Base-by-base conservation (phyloP, 306 rosid genomes). In the Dryas drummondii region DNA sequence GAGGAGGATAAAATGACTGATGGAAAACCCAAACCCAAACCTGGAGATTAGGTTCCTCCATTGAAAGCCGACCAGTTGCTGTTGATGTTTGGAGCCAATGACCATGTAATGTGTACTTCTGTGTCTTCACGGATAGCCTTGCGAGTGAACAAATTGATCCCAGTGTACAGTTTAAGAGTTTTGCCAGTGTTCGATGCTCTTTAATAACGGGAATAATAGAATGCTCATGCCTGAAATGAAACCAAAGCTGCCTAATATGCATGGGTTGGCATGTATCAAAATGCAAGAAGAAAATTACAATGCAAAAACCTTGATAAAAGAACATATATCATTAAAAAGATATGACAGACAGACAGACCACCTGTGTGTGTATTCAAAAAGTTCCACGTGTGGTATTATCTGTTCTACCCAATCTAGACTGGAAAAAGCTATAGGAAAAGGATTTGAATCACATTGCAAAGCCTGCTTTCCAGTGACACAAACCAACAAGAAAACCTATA, bases 11-110 rank as follows among this genome's bases (percentile, higher is more conserved):
- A 77, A 48, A 62, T 49, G 58, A 78, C 17, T 40, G 26, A 1
- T 17, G 11, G 73, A 77, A 57, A 83, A 65, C 61, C 72, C 66
- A 57, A 83, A 65, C 61, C 72, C 66, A 83, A 76, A 94, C 98
- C 97, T 94, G 98, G 81, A 91, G 98, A 82, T 94, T 94, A 68
- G 98, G 98, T 74, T 91, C 98, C 85, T 94, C 98, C 88, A 91
- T 94, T 75, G 98, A 94, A 82, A 91, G 97, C 77, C 98, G 88
- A 71, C 98, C 98, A 75, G 98, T 94, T 72, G 98, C 97, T 7
- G 98, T 94, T 27, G 97, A 91, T 69, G 96, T 91, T 81, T 94
- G 98, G 74, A 92, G 96, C 98, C 98, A 94, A 82, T 80, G 97
- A 78, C 97, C 98, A 70, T 94, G 97, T 80, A 94, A 82, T 6